These are phyloP conservation scores for Podospora tetraspora DNA, from an alignment of 495 filamentous ascomycete species.

Conservation along the genomic window DNA sequence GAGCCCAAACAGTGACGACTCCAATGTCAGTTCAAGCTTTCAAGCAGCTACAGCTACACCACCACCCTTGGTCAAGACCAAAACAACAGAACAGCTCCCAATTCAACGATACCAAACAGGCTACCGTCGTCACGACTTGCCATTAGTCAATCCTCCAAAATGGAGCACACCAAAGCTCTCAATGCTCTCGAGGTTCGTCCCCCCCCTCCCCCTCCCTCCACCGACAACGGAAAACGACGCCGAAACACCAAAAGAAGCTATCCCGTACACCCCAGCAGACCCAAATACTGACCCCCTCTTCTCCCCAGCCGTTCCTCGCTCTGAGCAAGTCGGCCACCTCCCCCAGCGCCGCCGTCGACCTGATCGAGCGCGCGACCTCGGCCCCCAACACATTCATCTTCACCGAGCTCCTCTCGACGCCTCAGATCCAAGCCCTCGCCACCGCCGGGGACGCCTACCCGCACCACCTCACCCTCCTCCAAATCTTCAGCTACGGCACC, in stretches of 20 bases:
- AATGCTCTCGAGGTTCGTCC: constrained; percentile 63
- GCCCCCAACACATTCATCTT: constrained; percentile 89
- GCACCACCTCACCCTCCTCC: constrained; percentile 63
- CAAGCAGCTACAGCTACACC: neutral
- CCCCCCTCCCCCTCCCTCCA: neutral
- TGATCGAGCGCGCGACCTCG: constrained; percentile 82
- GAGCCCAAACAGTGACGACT: neutral
- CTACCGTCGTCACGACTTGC: neutral
- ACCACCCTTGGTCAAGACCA: neutral
- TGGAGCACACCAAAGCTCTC: constrained; percentile 83
- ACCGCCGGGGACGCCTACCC: constrained; percentile 36
- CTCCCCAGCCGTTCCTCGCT: constrained; percentile 69
- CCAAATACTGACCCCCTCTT: constrained; percentile 2
- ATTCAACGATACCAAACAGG: neutral
- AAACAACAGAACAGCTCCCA: neutral
- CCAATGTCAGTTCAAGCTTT: neutral
- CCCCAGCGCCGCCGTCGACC: constrained; percentile 75
- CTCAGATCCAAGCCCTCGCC: constrained; percentile 71
- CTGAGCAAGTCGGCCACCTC: constrained; percentile 81
- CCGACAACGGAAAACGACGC: neutral
- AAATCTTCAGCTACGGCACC: constrained; percentile 92
- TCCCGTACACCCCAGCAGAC: neutral
- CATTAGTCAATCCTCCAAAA: constrained; percentile 30
- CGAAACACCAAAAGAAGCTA: neutral
- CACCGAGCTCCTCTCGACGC: constrained; percentile 79